Evolutionary conservation across 345 rosid species (phyloP), one percentile per base, ranked within the genome.

Genomic region (Populus nigra): DNA sequence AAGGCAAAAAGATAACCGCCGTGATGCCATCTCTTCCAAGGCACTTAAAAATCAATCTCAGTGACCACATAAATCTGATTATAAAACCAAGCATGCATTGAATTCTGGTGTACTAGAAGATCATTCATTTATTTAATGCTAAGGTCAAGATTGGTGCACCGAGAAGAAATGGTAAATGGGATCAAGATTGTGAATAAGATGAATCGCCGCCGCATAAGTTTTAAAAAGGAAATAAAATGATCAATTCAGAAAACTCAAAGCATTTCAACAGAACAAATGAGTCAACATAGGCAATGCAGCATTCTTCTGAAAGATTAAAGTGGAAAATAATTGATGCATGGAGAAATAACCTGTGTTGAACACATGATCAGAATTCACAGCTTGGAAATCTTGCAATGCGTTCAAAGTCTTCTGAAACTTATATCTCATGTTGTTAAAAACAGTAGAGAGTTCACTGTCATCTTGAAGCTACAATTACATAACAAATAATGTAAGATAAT

Each of bases 341-440:
- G 43, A 61, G 69, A 80, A 75, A 73, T 11, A 80, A 95, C 99
- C 99, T 83, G 90, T 93, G 84, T 85, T 93, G 78, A 95, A 95
- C 8, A 95, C 78, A 47, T 89, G 94, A 36, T 95, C 98, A 59
- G 99, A 92, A 80, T 93, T 95, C 79, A 59, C 83, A 4, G 90
- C 77, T 79, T 95, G 99, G 86, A 95, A 95, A 87, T 91, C 80
- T 65, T 78, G 81, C 91, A 93, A 75, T 43, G 77, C 69, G 73
- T 85, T 61, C 71, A 93, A 80, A 74, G 88, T 80, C 50, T 69
- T 80, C 69, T 82, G 82, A 57, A 95, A 76, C 74, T 73, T 81
- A 65, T 84, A 87, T 49, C 77, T 81, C 68, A 95, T 76, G 80
- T 71, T 73, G 68, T 68, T 73, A 71, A 88, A 62, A 72, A 78